Percentiles rank a stretch among this genome's conserved stretches.
Conservation (phyloP, 2,329 filamentous ascomycete genomes). For the Fusarium stilboides region DNA sequence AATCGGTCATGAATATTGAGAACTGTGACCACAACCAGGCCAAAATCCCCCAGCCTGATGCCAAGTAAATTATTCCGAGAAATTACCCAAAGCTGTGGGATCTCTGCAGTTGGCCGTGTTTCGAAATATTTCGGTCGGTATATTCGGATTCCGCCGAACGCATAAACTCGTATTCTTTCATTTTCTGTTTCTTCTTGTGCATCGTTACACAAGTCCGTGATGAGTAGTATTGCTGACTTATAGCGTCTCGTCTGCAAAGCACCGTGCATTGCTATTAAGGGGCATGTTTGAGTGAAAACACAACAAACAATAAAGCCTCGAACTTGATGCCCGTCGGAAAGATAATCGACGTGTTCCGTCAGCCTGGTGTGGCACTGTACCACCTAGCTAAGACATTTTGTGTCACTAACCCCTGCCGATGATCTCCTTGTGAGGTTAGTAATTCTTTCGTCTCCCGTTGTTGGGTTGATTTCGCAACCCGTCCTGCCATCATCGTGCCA, state of each 20-base stretch:
- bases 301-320: background rate
- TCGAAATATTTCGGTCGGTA: constrained; percentile 24
- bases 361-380: constrained; percentile 8
- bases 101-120: constrained; percentile 12
- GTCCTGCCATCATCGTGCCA: constrained; percentile 5
- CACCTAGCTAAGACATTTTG: constrained; percentile 9
- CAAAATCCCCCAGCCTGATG: background rate
- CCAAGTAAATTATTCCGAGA: background rate
- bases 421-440: constrained; percentile 2
- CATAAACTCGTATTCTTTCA: constrained; percentile 42
- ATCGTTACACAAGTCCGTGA: constrained; percentile 16
- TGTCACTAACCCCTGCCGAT: background rate
- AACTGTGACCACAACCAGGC: background rate
- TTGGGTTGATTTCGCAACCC: background rate
- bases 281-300: background rate
- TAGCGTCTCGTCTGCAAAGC: constrained; percentile 3
- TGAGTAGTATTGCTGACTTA: constrained; percentile 11
- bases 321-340: constrained; percentile 24
- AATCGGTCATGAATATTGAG: background rate
- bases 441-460: constrained; percentile 1
- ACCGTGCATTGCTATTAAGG: background rate
- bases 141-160: constrained; percentile 14
- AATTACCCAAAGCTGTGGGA: background rate
- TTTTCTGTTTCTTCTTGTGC: constrained; percentile 18
- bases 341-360: constrained; percentile 11